Percentiles rank a stretch among this genome's conserved stretches.
Conservation (phyloP, 2,329 filamentous ascomycete genomes). For the Chaetomium strumarium region DNA sequence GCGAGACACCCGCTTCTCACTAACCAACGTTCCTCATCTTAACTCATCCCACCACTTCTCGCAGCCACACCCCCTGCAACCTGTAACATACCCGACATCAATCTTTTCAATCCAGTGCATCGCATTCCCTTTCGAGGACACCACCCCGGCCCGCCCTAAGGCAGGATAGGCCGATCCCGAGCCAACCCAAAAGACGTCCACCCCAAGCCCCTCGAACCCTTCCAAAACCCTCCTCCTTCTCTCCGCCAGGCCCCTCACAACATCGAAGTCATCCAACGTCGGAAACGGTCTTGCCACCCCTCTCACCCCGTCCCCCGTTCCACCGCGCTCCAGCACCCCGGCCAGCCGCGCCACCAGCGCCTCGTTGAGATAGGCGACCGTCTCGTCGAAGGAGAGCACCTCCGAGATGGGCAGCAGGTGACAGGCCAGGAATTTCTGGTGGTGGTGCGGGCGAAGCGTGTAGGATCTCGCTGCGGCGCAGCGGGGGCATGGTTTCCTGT, state of each 20-base stretch:
- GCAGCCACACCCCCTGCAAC: no score
- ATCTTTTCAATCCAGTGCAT: no score
- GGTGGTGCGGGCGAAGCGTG: constrained; percentile 1
- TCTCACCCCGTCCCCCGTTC: not conserved
- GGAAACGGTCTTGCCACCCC: not conserved
- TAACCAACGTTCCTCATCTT: not conserved
- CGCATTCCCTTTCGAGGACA: not conserved
- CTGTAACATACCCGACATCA: no score
- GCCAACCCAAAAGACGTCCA: constrained; percentile 10
- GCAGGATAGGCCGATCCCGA: not conserved
- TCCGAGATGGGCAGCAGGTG: constrained; percentile 8
- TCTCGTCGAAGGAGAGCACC: constrained; percentile 7
- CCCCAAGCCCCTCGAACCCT: not conserved
- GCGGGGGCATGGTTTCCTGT: not conserved
- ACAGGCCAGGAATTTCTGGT: not conserved
- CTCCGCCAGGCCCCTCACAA: constrained; percentile 1
- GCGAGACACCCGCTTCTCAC: not conserved
- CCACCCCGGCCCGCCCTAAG: no score
- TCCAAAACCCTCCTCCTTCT: not conserved
- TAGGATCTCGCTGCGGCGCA: not conserved
- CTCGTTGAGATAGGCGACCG: constrained; percentile 6
- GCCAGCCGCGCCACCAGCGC: not conserved
- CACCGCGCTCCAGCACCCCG: not conserved
- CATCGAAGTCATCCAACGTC: constrained; percentile 6
- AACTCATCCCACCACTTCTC: no score